Evolutionary conservation across 129 eudicot genomes (phyloP).

Genomic region (Gnaphalium uliginosum): DNA sequence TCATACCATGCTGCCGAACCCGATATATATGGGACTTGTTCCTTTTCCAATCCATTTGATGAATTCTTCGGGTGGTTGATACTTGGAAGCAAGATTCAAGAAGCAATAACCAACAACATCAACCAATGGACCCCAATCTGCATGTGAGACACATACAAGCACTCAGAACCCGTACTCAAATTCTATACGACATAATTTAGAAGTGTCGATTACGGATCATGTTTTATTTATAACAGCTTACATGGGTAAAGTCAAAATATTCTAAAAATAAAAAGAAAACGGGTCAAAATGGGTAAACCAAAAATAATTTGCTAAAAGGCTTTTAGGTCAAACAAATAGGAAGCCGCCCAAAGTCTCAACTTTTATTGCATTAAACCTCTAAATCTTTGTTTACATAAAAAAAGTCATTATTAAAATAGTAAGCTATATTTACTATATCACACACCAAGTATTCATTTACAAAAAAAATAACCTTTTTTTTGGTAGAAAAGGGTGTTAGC

Average conservation of each 20-base stretch:
- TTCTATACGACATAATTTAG: neutral
- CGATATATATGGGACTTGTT: conserved; percentile 77
- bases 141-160: conserved; percentile 24
- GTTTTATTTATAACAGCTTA: neutral
- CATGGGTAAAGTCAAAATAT: neutral
- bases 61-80: conserved; percentile 67
- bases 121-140: conserved; percentile 95
- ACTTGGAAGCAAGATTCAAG: conserved; percentile 71
- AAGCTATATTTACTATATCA: neutral
- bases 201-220: neutral
- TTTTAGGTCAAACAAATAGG: neutral
- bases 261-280: neutral
- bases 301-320: neutral
- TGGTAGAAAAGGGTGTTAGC: neutral
- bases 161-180: neutral
- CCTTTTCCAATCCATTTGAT: conserved; percentile 77
- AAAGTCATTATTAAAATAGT: neutral
- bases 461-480: too few relatives aligned
- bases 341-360: neutral
- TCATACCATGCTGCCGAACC: conserved; percentile 98
- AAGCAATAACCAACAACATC: conserved; percentile 98
- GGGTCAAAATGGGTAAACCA: neutral
- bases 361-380: neutral
- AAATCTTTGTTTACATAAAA: neutral
- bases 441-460: neutral